Conservation (phyloP, 441 rosid genomes). For the Jatropha podagrica region DNA sequence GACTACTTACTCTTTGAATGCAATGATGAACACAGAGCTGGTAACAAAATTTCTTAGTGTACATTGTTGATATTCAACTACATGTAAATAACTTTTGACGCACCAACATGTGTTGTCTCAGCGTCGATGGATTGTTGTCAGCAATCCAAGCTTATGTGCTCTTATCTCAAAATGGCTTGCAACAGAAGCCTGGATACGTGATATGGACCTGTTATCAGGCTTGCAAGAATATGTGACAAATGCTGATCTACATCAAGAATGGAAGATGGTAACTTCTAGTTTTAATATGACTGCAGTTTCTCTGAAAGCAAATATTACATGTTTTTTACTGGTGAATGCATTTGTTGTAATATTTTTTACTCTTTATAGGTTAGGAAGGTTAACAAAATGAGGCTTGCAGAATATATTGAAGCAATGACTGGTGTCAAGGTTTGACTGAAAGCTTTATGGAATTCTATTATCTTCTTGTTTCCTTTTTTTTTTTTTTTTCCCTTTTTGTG, state of each 20-base stretch:
- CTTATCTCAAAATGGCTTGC: constrained; percentile 38
- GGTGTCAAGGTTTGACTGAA: constrained; percentile 45
- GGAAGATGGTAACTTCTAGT: constrained; percentile 42
- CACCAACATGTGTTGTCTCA: constrained; percentile 19
- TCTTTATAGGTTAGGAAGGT: constrained; percentile 44
- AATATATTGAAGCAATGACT: constrained; percentile 58
- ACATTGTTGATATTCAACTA: background rate
- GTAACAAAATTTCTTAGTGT: background rate
- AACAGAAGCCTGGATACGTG: constrained; percentile 39
- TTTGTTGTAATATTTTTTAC: constrained; percentile 8
- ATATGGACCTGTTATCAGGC: constrained; percentile 49
- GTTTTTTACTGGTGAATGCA: constrained; percentile 8
- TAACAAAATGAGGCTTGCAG: constrained; percentile 57
- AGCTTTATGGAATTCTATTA: constrained; percentile 16
- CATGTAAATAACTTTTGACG: constrained; percentile 10
- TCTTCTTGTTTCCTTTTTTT: constrained; percentile 9
- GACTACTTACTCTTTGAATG: background rate
- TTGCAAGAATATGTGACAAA: constrained; percentile 43
- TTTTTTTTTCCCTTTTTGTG: background rate
- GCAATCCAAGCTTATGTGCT: constrained; percentile 34
- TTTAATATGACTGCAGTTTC: constrained; percentile 22
- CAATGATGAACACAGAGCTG: background rate
- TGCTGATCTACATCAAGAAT: constrained; percentile 40
- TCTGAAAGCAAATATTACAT: constrained; percentile 8
- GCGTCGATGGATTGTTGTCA: constrained; percentile 40